Base-by-base conservation (phyloP, 139 green algal genomes). In the Pseudopediastrum boryanum region DNA sequence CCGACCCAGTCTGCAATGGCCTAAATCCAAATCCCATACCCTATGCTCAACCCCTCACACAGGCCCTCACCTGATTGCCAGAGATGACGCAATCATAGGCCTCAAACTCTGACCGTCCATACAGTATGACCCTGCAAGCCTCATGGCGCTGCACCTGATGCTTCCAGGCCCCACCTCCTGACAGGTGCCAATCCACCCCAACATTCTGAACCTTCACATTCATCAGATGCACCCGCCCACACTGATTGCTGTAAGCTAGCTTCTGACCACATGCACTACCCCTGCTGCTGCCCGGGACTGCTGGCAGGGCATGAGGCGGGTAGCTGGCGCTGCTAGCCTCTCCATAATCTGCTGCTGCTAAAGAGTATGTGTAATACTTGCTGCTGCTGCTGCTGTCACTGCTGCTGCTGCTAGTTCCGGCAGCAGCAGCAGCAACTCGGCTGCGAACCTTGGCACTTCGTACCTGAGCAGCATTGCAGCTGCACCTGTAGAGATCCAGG, bases 61-160 rank as follows among this genome's bases (percentile, higher is more conserved):
- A n/a, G n/a, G n/a, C n/a, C n/a, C 71, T 2, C 50, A 69, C 61
- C 39, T 85, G 76, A 41, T 72, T 25, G 31, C 85, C 85, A 1
- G 43, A 42, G 71, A 92, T 75, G 3, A 71, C 67, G 50, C 87
- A 87, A 74, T 90, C 88, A 23, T 80, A 78, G 1, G 95, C 95
- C 70, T 97, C 93, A 84, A 99, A 97, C 87, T 99, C 96, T 21
- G 92, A 89, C 25, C 81, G 83, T 0, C 96, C 95, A 27, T 90
- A 85, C 72, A 99, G 87, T n/a, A 90, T 31, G 25, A 99, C 84
- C 33, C 64, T 70, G 33, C 82, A 89, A 5, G 75, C 72, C 86
- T 98, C 92, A 6, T 79, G 56, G 0, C 96, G 76, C 12, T 69
- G 42, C 35, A 98, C 83, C 73, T 83, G 78, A 75, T 97, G 91